Base-by-base conservation (phyloP, 1,284 basidiomycete species). In the Afroboletus lepidellus region DNA sequence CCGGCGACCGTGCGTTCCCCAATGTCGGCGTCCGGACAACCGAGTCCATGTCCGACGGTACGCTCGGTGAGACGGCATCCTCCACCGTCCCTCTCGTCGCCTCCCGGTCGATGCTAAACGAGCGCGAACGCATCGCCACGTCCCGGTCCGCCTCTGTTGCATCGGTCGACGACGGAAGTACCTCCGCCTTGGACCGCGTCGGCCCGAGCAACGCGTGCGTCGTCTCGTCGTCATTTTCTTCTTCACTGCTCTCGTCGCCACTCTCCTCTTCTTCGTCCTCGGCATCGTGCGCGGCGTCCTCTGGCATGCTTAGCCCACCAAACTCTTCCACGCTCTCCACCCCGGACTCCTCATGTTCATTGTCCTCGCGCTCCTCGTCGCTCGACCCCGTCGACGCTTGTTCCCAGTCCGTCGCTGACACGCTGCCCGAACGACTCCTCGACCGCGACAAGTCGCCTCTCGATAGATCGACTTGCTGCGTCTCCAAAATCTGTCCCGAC, bases 401-500 rank as follows among this genome's bases (percentile, higher is more conserved):
- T 33, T 70, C 70, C 41, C 62, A 63, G 15, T 71, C 65, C 3
- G 69, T 68, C 7, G 66, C 70, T 0, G 77, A 79, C 36, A 77
- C 66, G 46, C 80, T 84, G 45, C 72, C 76, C 2, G 83, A 84
- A 16, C 80, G 77, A 61, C 83, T 87, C 21, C 74, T 71, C 15
- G 69, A 71, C 18, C 62, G 58, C 42, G 72, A 74, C 12, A 71
- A 39, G 45, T 77, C 74, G 9, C 74, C 72, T 51, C 76, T 76
- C 0, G 75, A 73, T 41, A 94, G 72, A 60, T 89, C 87, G 1
- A 81, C 77, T 38, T 90, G 84, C 62, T 95, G 94, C 8, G 90
- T 88, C 64, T 91, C 87, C 53, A 98, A 75, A 60, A 97, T 84
- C 48, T 89, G 85, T 0, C 91, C 91, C 38, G 93, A 96, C 63